These are phyloP conservation scores for Dendrostoma leiphaemia DNA, from an alignment of 2,329 filamentous ascomycete species.

Conservation along the genomic window DNA sequence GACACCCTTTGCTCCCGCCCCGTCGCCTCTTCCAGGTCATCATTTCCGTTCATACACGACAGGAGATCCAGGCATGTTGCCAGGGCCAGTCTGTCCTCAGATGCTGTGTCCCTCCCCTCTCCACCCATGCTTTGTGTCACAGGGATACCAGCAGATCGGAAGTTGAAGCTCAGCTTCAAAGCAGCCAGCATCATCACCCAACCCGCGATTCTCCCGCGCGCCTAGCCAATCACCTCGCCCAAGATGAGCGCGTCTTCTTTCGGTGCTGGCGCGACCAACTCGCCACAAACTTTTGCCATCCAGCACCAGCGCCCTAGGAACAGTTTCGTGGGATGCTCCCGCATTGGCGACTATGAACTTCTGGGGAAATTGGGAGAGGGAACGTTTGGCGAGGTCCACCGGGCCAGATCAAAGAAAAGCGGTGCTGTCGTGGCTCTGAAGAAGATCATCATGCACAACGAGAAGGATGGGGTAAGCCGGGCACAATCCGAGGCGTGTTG, in stretches of 20 bases:
- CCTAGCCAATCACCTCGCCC: background rate
- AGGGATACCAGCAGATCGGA: background rate
- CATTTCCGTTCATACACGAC: background rate
- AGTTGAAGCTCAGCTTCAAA: background rate
- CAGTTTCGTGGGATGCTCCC: conserved; percentile 81
- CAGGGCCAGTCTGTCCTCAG: background rate
- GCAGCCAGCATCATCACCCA: background rate
- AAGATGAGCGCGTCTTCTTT: conserved; percentile 24
- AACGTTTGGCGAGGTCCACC: conserved; percentile 95
- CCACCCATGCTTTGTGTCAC: background rate
- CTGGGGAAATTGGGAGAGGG: conserved; percentile 87
- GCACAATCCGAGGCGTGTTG: conserved; percentile 8
- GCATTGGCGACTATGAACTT: conserved; percentile 76
- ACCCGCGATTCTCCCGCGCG: background rate
- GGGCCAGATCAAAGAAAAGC: conserved; percentile 73
- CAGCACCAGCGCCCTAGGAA: conserved; percentile 52
- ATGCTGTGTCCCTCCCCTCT: background rate
- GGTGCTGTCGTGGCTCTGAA: conserved; percentile 83
- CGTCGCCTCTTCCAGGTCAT: background rate
- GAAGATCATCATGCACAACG: conserved; percentile 99
- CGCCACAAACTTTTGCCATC: conserved; percentile 56
- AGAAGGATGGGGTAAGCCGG: conserved; percentile 81
- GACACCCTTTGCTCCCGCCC: background rate
- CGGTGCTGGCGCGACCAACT: conserved; percentile 30
- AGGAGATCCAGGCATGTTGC: background rate